Conservation (phyloP, 352 stramenopile species). For the Phytophthora parvispora region DNA sequence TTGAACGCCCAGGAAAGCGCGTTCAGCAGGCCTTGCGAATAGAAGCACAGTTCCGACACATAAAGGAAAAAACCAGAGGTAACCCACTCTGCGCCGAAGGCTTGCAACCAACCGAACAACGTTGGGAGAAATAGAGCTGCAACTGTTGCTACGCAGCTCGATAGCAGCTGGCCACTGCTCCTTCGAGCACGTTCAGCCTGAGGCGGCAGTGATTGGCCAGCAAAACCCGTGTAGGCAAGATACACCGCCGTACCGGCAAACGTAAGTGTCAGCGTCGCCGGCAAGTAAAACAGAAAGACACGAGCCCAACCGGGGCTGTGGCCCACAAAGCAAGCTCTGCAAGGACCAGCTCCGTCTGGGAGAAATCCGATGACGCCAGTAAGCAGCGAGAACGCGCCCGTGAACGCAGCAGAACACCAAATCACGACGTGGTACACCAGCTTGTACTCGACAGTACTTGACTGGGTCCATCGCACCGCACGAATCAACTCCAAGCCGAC, state of each 20-base stretch:
- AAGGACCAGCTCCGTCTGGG: constrained; percentile 67
- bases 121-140: constrained; percentile 54
- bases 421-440: constrained; percentile 65
- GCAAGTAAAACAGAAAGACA: constrained; percentile 69
- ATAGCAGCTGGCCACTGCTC: constrained; percentile 56
- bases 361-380: constrained; percentile 78
- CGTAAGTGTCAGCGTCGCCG: constrained; percentile 46
- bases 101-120: constrained; percentile 53
- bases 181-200: constrained; percentile 53
- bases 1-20: constrained; percentile 73
- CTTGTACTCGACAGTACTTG: constrained; percentile 67
- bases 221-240: constrained; percentile 20
- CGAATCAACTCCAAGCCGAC: constrained; percentile 78
- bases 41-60: constrained; percentile 71
- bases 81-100: constrained; percentile 38
- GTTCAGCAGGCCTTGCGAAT: constrained; percentile 69
- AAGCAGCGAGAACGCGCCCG: constrained; percentile 58
- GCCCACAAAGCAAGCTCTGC: constrained; percentile 56
- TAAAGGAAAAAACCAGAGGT: constrained; percentile 59
- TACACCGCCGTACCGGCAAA: constrained; percentile 49
- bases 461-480: constrained; percentile 58
- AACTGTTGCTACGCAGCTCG: constrained; percentile 54
- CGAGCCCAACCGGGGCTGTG: constrained; percentile 70
- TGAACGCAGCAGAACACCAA: constrained; percentile 54
- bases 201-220: constrained; percentile 25